Evolutionary conservation across 805 yeast genomes (phyloP).

Genomic region (Helenozyma rhizophorensis): DNA sequence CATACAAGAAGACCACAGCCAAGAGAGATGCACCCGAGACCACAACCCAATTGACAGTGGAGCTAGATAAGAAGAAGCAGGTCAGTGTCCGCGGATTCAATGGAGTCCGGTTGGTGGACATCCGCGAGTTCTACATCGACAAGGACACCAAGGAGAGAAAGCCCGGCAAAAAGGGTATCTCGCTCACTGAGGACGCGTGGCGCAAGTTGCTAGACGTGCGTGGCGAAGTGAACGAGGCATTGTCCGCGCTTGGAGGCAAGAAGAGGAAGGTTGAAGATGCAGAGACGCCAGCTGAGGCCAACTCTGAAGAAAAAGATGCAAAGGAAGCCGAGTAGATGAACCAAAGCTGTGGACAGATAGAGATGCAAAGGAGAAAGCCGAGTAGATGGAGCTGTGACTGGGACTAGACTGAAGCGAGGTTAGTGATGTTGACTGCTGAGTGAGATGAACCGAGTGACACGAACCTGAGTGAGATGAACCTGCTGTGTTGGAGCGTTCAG

Average conservation of each 20-base stretch:
- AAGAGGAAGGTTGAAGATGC: conserved; percentile 10
- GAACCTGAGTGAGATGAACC: too few relatives aligned
- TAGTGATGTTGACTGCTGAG: too few relatives aligned
- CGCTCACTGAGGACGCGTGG: conserved; percentile 58
- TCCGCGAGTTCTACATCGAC: conserved; percentile 70
- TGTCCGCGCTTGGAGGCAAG: conserved; percentile 31
- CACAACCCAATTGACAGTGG: too few relatives aligned
- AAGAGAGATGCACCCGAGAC: too few relatives aligned
- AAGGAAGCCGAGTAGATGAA: too few relatives aligned
- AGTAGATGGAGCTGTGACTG: neutral
- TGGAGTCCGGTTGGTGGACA: conserved; percentile 65
- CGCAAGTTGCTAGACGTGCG: conserved; percentile 39
- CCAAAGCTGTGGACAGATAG: too few relatives aligned
- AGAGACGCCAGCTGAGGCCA: neutral
- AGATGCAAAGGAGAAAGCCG: neutral
- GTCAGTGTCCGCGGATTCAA: conserved; percentile 73
- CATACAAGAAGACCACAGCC: too few relatives aligned
- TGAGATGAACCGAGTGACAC: too few relatives aligned
- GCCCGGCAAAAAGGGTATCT: conserved; percentile 80
- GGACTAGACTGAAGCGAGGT: too few relatives aligned
- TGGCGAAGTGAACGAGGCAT: conserved; percentile 49
- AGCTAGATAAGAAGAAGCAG: conserved; percentile 45
- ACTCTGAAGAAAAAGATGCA: conserved; percentile 8
- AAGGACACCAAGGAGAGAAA: conserved; percentile 54
- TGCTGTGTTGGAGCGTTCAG: too few relatives aligned